Percentiles rank a stretch among this genome's conserved stretches.
Evolutionary conservation across 2,329 filamentous ascomycete genomes (phyloP).

Genomic region (Gliomastix tumulicola): DNA sequence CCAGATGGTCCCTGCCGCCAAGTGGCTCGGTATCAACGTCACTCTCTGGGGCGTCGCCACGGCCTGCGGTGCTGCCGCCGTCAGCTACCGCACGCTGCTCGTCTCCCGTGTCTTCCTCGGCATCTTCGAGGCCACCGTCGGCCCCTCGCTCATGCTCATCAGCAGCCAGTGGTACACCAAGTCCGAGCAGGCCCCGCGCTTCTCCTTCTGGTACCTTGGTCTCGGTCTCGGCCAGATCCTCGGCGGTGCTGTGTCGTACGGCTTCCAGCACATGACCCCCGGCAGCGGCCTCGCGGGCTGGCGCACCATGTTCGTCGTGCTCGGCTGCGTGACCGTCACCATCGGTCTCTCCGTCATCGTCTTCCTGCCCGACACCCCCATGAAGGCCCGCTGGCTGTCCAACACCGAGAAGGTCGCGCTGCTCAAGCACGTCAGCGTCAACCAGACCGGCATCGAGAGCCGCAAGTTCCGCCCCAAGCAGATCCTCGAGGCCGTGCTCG

Average conservation of each 20-base stretch:
- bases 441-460: constrained; percentile 51
- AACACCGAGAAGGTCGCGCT: constrained; percentile 40
- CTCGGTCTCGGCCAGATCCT: constrained; percentile 56
- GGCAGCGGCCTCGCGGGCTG: constrained; percentile 55
- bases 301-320: constrained; percentile 64
- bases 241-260: constrained; percentile 56
- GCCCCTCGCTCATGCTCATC: constrained; percentile 53
- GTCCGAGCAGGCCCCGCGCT: constrained; percentile 50
- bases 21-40: constrained; percentile 54
- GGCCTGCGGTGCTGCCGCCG: constrained; percentile 43
- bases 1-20: constrained; percentile 52
- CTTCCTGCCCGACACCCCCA: constrained; percentile 33
- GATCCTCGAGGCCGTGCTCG: constrained; percentile 41
- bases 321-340: constrained; percentile 41
- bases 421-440: constrained; percentile 45
- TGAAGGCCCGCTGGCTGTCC: constrained; percentile 36
- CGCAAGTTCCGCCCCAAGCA: constrained; percentile 45
- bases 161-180: constrained; percentile 57
- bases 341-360: constrained; percentile 22
- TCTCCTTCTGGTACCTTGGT: constrained; percentile 55
- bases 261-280: constrained; percentile 43
- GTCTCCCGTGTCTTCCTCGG: constrained; percentile 51
- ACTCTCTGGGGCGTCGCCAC: constrained; percentile 52
- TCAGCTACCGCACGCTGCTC: constrained; percentile 45
- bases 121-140: constrained; percentile 53